Base-by-base conservation (phyloP, 768 basidiomycete genomes). In the Macrocybe gigantea region DNA sequence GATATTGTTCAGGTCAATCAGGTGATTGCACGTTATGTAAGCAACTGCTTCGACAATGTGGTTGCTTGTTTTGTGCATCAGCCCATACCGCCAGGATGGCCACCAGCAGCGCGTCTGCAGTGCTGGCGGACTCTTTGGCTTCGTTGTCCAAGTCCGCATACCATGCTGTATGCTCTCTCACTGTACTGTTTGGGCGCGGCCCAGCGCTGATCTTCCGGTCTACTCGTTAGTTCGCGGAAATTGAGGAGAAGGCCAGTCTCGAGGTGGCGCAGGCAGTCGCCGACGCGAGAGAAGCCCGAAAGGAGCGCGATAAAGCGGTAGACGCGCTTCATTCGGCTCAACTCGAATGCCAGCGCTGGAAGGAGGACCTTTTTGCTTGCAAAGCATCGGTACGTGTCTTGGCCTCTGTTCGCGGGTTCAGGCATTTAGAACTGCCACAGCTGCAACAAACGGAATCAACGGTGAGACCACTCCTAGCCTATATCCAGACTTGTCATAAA, bases 401-500 rank as follows among this genome's bases (percentile, higher is more conserved):
- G 5, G 15, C 22, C 13, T 43, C 49, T 10, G 37, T 31, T 33
- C 13, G 41, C 31, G n/a, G 35, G 44, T 56, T 33, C 45, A 40
- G 47, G 47, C 29, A 53, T 48, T 48, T 45, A 47, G 41, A 45
- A n/a, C 49, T 49, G 54, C 15, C 35, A 15, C 49, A 83, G 82
- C 60, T 78, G 22, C 65, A 75, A 46, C 79, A 82, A 62, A 71
- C 76, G 5, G 80, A 83, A 53, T 49, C 76, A 43, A 80, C 75
- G 9, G 83, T 83, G 58, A 35, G 73, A 49, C 32, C 50, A 51
- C 13, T 43, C 46, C 45, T n/a, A 10, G 47, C 10, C 12, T 40
- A 45, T 33, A 14, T 38, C 34, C 11, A 9, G 22, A 41, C 31
- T 13, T 35, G 39, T 29, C 51, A 35, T 11, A 40, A 12, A 13